Percentiles rank a stretch among this genome's conserved stretches.
Evolutionary conservation across 345 rosid species (phyloP).

Genomic region (Hibiscus mutabilis): DNA sequence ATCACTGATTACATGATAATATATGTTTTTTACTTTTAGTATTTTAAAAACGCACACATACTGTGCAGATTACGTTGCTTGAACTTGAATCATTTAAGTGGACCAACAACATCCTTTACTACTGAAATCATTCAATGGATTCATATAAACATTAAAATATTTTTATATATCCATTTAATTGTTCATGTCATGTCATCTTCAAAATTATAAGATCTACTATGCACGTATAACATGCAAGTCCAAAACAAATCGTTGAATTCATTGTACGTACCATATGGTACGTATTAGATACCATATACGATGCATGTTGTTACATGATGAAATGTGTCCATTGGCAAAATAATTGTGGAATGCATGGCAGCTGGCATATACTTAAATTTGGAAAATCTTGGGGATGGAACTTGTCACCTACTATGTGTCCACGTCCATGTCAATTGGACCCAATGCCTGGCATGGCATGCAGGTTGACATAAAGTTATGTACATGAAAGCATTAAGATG

Average conservation of each 20-base stretch:
- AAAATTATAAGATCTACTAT: too few species aligned
- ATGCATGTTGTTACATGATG: neutral
- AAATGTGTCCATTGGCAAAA: neutral
- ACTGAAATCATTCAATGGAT: too few species aligned
- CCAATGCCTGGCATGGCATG: neutral
- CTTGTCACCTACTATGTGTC: neutral
- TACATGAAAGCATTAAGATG: neutral
- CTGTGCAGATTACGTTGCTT: too few species aligned
- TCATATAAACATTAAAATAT: too few species aligned
- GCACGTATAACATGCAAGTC: neutral
- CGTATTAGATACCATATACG: neutral
- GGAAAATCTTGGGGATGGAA: neutral
- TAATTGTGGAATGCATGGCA: neutral
- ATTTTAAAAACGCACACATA: too few species aligned
- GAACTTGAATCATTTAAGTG: too few species aligned
- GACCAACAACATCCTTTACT: too few species aligned
- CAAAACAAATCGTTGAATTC: neutral
- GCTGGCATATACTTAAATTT: neutral
- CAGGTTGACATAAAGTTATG: neutral
- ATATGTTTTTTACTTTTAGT: too few species aligned
- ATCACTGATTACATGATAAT: too few species aligned
- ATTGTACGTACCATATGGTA: neutral
- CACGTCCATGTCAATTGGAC: neutral
- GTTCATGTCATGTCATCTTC: too few species aligned
- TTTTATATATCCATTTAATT: too few species aligned